phyloP scores from a whole-genome alignment of 345 rosid species.

The Carallia pectinifolia region DNA sequence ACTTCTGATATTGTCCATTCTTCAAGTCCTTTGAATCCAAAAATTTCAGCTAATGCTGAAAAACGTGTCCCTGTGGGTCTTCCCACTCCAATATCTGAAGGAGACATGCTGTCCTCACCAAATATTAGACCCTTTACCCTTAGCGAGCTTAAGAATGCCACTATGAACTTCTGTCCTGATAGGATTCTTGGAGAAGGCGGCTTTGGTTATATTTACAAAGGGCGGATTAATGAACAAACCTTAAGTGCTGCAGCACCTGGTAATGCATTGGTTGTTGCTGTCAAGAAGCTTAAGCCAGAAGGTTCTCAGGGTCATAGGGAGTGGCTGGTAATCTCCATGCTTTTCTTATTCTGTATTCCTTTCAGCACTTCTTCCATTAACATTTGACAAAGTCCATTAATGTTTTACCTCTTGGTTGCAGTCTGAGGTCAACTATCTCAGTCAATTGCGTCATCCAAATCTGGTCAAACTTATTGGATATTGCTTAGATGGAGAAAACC shows the following conservation, averaged over 20 bases:
- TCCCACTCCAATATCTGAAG: conserved; percentile 83
- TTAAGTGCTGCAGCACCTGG: conserved; percentile 71
- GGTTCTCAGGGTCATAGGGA: conserved; percentile 98
- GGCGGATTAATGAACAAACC: conserved; percentile 85
- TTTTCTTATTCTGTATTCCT: background rate
- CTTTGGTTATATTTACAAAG: conserved; percentile 87
- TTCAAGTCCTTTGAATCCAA: no score
- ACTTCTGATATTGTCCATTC: no score
- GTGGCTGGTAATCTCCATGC: conserved; percentile 68
- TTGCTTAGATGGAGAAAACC: conserved; percentile 77
- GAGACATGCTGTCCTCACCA: conserved; percentile 87
- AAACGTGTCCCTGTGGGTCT: conserved; percentile 33
- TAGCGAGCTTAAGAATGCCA: conserved; percentile 75
- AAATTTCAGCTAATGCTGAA: no score
- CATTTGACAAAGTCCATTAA: background rate
- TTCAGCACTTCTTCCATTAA: no score
- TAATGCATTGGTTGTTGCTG: conserved; percentile 88
- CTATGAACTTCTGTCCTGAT: conserved; percentile 82
- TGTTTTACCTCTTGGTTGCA: conserved; percentile 38
- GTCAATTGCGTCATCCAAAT: conserved; percentile 87
- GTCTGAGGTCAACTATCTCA: conserved; percentile 96
- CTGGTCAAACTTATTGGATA: conserved; percentile 88
- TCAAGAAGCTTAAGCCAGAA: conserved; percentile 89
- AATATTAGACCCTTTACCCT: conserved; percentile 77
- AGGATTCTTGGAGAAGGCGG: conserved; percentile 97